Evolutionary conservation across 495 filamentous ascomycete genomes (phyloP), one percentile per base, ranked within the genome.

Genomic region (Talaromyces proteolyticus): DNA sequence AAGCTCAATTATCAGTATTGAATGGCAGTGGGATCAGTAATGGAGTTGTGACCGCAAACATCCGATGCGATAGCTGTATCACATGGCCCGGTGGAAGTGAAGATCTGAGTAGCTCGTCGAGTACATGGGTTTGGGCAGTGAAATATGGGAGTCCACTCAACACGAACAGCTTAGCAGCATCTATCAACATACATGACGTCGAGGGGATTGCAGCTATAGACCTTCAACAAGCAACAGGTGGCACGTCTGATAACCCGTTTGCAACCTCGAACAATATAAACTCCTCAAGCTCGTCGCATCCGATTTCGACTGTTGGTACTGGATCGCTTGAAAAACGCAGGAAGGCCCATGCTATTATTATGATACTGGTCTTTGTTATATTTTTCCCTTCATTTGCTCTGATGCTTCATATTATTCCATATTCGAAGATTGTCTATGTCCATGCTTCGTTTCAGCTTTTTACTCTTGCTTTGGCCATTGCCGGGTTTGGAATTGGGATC

Each of bases 401-500:
- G 39, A 45, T 60, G 16, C 65, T 76, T 36, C 69, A 73, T n/a
- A 24, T 77, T 2, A 6, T 52, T 11, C 42, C 42, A 18, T 39
- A 25, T 10, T 25, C 51, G n/a, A 14, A 11, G 8, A 14, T 40
- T n/a, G 43, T 68, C 26, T 40, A 61, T 12, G 46, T 86, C 3
- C 87, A 91, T 61, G 80, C 68, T 1, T 63, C 51, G 0, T 68
- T 80, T 46, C 88, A 91, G 62, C 44, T 75, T 0, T 57, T 87
- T 10, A 64, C 79, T 21, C 76, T 84, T 50, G 21, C 68, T 11
- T 49, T 81, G 7, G 77, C 79, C 48, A 70, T 85, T 57, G 72
- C 73, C 5, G 87, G 80, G 0, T 71, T 89, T 43, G 83, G 70
- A 2, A 34, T 87, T 17, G 87, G 87, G 19, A 57, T 89, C 17